phyloP scores from a whole-genome alignment of 1,284 basidiomycete species.

The Rhizoctonia solani region DNA sequence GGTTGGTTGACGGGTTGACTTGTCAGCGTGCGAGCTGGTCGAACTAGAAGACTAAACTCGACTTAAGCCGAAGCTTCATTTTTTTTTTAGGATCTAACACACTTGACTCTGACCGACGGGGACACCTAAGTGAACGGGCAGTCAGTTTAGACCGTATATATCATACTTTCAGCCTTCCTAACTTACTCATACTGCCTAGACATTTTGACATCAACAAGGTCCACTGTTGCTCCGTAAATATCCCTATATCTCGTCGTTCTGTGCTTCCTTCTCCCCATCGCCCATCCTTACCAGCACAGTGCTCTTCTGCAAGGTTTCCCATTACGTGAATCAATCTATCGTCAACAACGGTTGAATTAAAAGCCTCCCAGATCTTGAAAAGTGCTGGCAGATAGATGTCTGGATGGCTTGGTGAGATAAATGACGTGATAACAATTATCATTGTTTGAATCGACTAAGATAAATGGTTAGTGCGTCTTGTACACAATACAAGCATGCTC shows the following conservation, averaged over 20 bases:
- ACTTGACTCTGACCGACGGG: slow-evolving; percentile 71
- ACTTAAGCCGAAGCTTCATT: slow-evolving; percentile 28
- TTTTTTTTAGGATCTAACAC: slow-evolving; percentile 39
- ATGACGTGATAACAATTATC: slow-evolving; percentile 72
- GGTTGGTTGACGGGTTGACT: slow-evolving; percentile 45
- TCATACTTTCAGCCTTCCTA: slow-evolving; percentile 20
- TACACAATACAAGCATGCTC: slow-evolving; percentile 4
- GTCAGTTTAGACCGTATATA: neutral
- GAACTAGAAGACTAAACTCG: slow-evolving; percentile 58
- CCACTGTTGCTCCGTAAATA: slow-evolving; percentile 89
- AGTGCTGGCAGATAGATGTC: slow-evolving; percentile 72
- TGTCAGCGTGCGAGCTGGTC: slow-evolving; percentile 70
- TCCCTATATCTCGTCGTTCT: slow-evolving; percentile 78
- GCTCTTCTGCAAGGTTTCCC: slow-evolving; percentile 75
- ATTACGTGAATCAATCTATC: slow-evolving; percentile 84
- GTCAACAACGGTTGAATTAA: slow-evolving; percentile 62
- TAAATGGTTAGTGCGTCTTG: slow-evolving; percentile 15
- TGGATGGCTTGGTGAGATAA: slow-evolving; percentile 70
- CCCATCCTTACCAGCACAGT: slow-evolving; percentile 64
- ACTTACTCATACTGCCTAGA: slow-evolving; percentile 83
- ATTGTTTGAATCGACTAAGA: slow-evolving; percentile 64
- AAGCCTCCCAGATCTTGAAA: slow-evolving; percentile 85
- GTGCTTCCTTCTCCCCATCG: slow-evolving; percentile 58
- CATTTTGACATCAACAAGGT: slow-evolving; percentile 85
- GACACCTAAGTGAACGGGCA: slow-evolving; percentile 56